A percentile compares a stretch with the other conserved stretches of the same genome.
phyloP scores from a whole-genome alignment of 768 basidiomycete species.

The Multifurca ochricompacta region DNA sequence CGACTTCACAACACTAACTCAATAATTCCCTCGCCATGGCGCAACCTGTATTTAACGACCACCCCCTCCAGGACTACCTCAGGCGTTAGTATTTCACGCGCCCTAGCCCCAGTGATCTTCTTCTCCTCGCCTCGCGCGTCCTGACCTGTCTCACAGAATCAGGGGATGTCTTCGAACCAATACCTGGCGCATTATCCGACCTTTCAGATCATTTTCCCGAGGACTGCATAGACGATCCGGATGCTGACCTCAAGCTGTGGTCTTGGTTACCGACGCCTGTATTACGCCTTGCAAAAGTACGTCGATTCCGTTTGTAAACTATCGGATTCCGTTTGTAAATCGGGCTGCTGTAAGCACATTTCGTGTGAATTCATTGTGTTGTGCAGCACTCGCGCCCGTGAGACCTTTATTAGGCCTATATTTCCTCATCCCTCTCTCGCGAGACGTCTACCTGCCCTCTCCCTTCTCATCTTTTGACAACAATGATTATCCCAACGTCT shows the following conservation, averaged over 20 bases:
- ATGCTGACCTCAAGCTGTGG: conserved; percentile 12
- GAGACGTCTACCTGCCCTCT: not conserved
- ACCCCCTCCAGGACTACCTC: conserved; percentile 20
- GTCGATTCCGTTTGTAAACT: not conserved
- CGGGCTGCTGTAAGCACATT: conserved; percentile 8
- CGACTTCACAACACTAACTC: not conserved
- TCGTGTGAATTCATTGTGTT: not conserved
- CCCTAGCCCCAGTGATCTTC: too few species aligned
- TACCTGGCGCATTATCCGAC: conserved; percentile 19
- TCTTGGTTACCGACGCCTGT: conserved; percentile 8
- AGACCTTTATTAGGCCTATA: not conserved
- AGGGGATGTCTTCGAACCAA: conserved; percentile 18
- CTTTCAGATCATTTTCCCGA: conserved; percentile 5
- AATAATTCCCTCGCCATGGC: conserved; percentile 12
- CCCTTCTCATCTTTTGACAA: not conserved
- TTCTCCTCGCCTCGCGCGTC: not conserved
- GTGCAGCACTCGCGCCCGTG: not conserved
- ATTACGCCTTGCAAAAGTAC: conserved; percentile 2
- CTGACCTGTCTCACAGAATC: conserved; percentile 9
- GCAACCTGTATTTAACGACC: conserved; percentile 19
- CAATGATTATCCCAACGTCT: not conserved
- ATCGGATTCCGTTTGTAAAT: conserved; percentile 2
- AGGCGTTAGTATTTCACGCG: conserved; percentile 12
- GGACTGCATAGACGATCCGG: conserved; percentile 1
- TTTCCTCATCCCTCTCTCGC: not conserved